Conservation (phyloP, 192 early-diverging fungal genomes). For the Backusella westeae region DNA sequence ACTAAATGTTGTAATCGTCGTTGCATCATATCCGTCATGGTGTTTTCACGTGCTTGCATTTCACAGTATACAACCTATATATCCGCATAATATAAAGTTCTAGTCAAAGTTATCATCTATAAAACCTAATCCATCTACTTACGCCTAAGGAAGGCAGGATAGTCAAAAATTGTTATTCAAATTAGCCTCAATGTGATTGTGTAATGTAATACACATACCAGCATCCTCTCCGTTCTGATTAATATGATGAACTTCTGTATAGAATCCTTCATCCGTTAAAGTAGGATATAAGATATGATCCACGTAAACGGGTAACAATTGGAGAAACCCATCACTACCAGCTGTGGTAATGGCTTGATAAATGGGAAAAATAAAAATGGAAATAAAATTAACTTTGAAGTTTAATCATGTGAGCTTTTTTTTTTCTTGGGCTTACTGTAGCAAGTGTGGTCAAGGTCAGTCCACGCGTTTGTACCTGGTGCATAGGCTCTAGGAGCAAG, state of each 20-base stretch:
- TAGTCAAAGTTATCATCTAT: background rate
- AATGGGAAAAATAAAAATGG: constrained; percentile 4
- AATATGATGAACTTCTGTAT: constrained; percentile 61
- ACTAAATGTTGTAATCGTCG: constrained; percentile 42
- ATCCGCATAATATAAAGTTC: background rate
- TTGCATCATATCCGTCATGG: constrained; percentile 35
- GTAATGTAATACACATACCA: constrained; percentile 35
- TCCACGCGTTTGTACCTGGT: constrained; percentile 66
- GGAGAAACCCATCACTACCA: constrained; percentile 55
- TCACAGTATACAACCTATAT: constrained; percentile 55
- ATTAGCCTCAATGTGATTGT: constrained; percentile 8
- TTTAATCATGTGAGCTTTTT: background rate
- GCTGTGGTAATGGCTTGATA: constrained; percentile 46
- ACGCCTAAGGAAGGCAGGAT: constrained; percentile 11
- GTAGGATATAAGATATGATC: constrained; percentile 63
- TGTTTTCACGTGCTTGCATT: constrained; percentile 57
- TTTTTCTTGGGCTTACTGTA: constrained; percentile 33
- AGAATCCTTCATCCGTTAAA: constrained; percentile 50
- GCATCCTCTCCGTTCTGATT: constrained; percentile 59
- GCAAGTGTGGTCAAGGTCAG: constrained; percentile 53
- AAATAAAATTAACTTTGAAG: constrained; percentile 6
- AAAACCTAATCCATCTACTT: constrained; percentile 3
- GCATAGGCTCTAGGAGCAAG: constrained; percentile 56
- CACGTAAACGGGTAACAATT: constrained; percentile 55
- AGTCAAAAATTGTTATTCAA: constrained; percentile 6